phyloP scores from a whole-genome alignment of 2,329 filamentous ascomycete species.

The Lachnellula subtilissima region DNA sequence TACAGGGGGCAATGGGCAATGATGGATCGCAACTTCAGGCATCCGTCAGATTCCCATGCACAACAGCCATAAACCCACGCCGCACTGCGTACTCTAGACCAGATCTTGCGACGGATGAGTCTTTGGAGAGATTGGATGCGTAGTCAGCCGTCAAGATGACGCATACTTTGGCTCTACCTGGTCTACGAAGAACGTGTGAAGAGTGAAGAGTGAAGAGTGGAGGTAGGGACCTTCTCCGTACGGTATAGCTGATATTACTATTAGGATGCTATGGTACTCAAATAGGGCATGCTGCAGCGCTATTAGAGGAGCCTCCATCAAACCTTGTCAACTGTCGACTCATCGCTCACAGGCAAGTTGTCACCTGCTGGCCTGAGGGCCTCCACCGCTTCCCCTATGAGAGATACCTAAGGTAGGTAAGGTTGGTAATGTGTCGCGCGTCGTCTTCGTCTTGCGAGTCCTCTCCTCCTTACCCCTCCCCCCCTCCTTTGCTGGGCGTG shows the following conservation, averaged over 20 bases:
- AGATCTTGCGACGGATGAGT: conserved; percentile 1
- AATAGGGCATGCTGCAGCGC: too few relatives aligned
- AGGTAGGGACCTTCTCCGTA: background rate
- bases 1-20: background rate
- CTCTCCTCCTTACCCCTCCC: too few relatives aligned
- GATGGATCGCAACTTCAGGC: conserved; percentile 9
- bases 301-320: background rate
- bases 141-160: conserved; percentile 11
- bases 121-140: background rate
- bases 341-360: background rate
- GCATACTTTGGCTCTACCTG: background rate
- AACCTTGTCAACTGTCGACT: background rate
- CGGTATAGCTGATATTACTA: too few relatives aligned
- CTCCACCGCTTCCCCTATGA: too few relatives aligned
- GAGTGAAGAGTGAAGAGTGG: background rate
- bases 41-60: conserved; percentile 3
- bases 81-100: background rate
- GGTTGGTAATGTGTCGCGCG: too few relatives aligned
- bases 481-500: too few relatives aligned
- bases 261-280: too few relatives aligned
- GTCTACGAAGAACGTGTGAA: background rate
- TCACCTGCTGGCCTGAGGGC: too few relatives aligned
- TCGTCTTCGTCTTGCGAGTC: too few relatives aligned
- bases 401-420: too few relatives aligned
- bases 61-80: background rate